Evolutionary conservation across 176 grass and related monocot genomes (phyloP), one percentile per base, ranked within the genome.

Genomic region (Eremochloa ophiuroides): DNA sequence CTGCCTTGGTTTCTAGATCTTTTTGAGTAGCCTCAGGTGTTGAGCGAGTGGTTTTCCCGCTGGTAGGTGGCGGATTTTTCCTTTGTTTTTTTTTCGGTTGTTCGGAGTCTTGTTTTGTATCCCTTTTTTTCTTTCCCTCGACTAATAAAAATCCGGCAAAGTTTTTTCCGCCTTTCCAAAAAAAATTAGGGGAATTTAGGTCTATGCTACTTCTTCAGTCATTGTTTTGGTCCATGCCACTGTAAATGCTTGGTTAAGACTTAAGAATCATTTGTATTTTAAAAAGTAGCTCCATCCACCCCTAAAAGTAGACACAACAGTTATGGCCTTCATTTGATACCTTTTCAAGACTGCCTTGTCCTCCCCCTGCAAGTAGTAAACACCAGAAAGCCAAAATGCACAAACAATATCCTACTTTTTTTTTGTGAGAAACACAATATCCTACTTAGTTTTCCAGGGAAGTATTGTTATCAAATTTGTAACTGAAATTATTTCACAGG

Each of bases 401-500:
- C 8, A 47, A 10, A 15, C 0, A 35, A 7, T 30, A 53, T 56
- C 3, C 4, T 35, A 29, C 2, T 12, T 58, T 12, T 4, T 53
- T 18, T 56, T 56, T n/a, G 53, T 0, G n/a, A 58, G 22, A 25
- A 58, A 25, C 18, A 62, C 1, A 42, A 1, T 71, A 41, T 56
- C 0, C 4, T 28, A 38, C 2, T 12, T 79, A 13, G 8, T 83
- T 66, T 80, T 42, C 67, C 13, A 25, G 17, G 12, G 6, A 2
- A 38, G 2, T 30, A 40, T 84, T 40, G 66, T 83, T 7, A 25
- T 73, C 60, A 23, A 23, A 71, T 10, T 65, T 82, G 30, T 70
- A 78, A 73, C 55, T 29, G 1, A 82, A 84, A 42, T 64, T 72
- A 16, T 48, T 33, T 73, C 69, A 3, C 79, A 99, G 96, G 96